Evolutionary conservation across 2,329 filamentous ascomycete genomes (phyloP).

Genomic region (Aschersonia sp.): DNA sequence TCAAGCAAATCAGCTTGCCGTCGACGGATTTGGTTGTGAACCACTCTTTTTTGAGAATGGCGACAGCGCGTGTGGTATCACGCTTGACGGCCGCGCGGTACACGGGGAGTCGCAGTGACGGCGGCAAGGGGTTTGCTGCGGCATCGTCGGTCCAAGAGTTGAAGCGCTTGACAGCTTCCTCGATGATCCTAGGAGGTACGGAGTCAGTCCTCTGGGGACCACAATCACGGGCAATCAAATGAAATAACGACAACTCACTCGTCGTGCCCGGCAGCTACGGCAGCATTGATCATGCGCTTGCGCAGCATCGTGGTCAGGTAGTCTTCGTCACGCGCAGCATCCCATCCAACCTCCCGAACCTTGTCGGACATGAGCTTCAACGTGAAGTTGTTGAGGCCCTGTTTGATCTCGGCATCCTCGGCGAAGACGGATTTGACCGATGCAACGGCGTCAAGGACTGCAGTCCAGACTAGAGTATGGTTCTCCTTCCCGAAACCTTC

Average conservation of each 20-base stretch:
- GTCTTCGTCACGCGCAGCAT: constrained; percentile 62
- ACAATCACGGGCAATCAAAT: not conserved
- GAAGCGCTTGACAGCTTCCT: constrained; percentile 69
- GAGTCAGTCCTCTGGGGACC: not conserved
- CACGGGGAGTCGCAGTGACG: constrained; percentile 65
- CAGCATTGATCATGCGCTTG: constrained; percentile 63
- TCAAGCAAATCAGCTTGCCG: constrained; percentile 74
- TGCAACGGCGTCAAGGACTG: constrained; percentile 63
- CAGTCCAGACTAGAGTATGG: constrained; percentile 80
- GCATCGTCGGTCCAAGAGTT: constrained; percentile 59
- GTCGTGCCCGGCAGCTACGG: constrained; percentile 64
- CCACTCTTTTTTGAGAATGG: constrained; percentile 75
- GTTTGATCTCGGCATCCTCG: constrained; percentile 56
- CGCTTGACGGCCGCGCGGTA: constrained; percentile 64
- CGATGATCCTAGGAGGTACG: constrained; percentile 35
- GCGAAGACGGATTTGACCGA: constrained; percentile 77
- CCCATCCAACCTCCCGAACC: constrained; percentile 73
- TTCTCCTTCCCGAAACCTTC: constrained; percentile 72
- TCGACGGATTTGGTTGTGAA: constrained; percentile 71
- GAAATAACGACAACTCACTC: constrained; percentile 33
- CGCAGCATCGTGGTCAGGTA: constrained; percentile 74
- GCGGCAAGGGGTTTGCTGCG: constrained; percentile 57
- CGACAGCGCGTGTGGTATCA: constrained; percentile 54
- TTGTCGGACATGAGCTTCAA: constrained; percentile 63
- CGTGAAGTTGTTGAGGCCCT: constrained; percentile 64